Base-by-base conservation (phyloP, 768 basidiomycete genomes). In the Lepiota brunneoincarnata region DNA sequence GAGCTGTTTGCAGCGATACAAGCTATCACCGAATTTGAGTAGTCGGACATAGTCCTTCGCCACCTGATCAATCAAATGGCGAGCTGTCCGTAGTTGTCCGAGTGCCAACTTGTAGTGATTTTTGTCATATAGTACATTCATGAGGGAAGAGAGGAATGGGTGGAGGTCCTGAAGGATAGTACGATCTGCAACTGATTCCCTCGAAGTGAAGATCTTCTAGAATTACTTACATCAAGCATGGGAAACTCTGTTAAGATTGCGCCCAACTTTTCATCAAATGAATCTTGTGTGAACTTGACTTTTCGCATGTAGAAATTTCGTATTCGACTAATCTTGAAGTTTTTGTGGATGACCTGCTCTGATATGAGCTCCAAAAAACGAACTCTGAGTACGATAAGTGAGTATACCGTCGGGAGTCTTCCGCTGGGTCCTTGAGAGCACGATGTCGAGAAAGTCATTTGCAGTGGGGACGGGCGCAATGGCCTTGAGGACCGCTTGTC, bases 51-150 rank as follows among this genome's bases (percentile, higher is more conserved):
- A 98, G 69, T 99, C 97, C 68, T 98, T 98, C 41, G 89, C 92
- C 54, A 99, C 90, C 35, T 95, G 92, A 72, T 97, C 94, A 63
- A 98, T 97, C 47, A 99, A 77, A 81, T 99, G 97, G 36, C 89
- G 81, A 1, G 91, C 91, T 1, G 97, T 99, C 59, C 96, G 88
- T 55, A 99, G 83, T 67, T 99, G 97, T 56, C 97, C 96, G 40
- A 99, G 77, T 2, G 97, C 97, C 49, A 99, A 89, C 74, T 98
- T 98, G 83, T 98, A 98, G 68, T 99, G 96, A 67, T 98, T 98
- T 75, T 98, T 98, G 81, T 99, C 97, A 72, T 99, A 99, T 38
- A 99, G 82, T 14, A 99, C 97, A 71, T 99, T 99, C 82, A 99
- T 86, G 15, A 99, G 78, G 2, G 94, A 95, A 1, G 93, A 82